A percentile compares a stretch with the other conserved stretches of the same genome.
These are phyloP conservation scores for Cladosporium velox DNA, from an alignment of 2,329 filamentous ascomycete species.

Conservation along the genomic window DNA sequence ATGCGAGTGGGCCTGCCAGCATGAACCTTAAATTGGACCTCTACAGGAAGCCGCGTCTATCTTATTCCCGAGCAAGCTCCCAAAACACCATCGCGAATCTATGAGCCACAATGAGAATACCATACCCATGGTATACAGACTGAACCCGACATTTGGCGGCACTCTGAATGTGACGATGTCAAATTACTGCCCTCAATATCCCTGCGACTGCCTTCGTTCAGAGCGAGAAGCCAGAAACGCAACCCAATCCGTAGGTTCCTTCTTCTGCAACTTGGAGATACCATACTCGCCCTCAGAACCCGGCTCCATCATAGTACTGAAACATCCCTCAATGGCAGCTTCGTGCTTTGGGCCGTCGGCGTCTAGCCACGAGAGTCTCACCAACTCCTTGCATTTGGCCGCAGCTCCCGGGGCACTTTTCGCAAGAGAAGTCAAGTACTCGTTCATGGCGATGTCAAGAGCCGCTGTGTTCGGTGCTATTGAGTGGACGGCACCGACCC, in stretches of 20 bases:
- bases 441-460: not conserved
- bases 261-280: not conserved
- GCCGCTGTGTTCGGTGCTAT: not conserved
- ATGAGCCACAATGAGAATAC: not conserved
- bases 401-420: not conserved
- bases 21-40: not conserved
- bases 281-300: not conserved
- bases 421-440: not conserved
- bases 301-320: not conserved
- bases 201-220: not conserved
- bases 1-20: not conserved
- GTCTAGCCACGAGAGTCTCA: not conserved
- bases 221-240: not conserved
- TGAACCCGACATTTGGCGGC: no score
- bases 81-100: not conserved
- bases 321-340: not conserved
- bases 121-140: not conserved
- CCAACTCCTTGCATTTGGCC: not conserved
- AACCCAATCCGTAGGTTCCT: not conserved
- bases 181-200: not conserved
- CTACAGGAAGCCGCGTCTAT: not conserved
- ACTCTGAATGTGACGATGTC: not conserved
- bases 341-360: not conserved
- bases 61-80: not conserved
- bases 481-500: not conserved